phyloP scores from a whole-genome alignment of 1,284 basidiomycete species.

The Moniliella sp. region DNA sequence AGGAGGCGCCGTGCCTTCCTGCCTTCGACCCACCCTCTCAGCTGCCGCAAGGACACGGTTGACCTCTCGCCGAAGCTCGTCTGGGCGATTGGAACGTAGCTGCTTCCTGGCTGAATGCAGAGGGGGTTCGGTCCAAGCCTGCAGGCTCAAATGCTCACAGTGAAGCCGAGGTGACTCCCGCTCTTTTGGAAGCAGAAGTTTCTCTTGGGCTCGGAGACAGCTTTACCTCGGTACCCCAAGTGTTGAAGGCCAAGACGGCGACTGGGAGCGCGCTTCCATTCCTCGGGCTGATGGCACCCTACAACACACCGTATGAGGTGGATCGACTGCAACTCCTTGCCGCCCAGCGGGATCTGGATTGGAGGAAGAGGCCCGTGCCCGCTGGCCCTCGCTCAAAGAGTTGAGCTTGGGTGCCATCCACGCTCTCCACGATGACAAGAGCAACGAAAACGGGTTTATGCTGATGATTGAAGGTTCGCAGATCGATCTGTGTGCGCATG shows the following conservation, averaged over 20 bases:
- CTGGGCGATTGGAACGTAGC: conserved; percentile 15
- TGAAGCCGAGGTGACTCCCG: too few relatives aligned
- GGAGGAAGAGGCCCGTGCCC: too few relatives aligned
- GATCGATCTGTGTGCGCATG: conserved; percentile 27
- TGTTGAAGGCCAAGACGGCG: too few relatives aligned
- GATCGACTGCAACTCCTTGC: conserved; percentile 14
- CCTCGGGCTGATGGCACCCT: conserved; percentile 12
- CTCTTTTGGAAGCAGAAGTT: too few relatives aligned
- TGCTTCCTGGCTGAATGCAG: neutral
- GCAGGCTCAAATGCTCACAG: too few relatives aligned
- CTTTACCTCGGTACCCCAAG: too few relatives aligned
- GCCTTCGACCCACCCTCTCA: conserved; percentile 15
- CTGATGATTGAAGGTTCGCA: conserved; percentile 29
- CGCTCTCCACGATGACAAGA: conserved; percentile 4
- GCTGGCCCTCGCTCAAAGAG: conserved; percentile 9
- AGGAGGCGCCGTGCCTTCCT: conserved; percentile 34
- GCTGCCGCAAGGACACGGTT: conserved; percentile 26
- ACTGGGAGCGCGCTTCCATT: conserved; percentile 10
- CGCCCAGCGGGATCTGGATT: conserved; percentile 7
- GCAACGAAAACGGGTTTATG: conserved; percentile 18
- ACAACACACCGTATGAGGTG: conserved; percentile 29
- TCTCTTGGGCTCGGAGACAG: too few relatives aligned
- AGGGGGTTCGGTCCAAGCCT: too few relatives aligned
- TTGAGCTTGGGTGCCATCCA: conserved; percentile 10
- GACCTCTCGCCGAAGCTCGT: conserved; percentile 21